Percentiles rank a stretch among this genome's conserved stretches.
Evolutionary conservation across 306 rosid species (phyloP).

Genomic region (Pueraria montana): DNA sequence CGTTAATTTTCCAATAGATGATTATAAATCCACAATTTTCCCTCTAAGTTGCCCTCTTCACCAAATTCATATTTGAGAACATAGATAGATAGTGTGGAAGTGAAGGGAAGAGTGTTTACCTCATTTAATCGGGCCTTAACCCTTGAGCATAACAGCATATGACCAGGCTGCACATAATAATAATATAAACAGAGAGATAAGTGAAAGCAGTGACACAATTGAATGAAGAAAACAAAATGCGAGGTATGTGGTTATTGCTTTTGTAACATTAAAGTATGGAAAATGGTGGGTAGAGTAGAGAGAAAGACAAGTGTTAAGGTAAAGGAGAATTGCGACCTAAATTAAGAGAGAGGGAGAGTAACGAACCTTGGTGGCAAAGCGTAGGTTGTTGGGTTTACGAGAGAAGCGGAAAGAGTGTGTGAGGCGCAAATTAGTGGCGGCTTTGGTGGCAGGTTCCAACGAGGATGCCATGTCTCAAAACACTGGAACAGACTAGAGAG

Average conservation of each 20-base stretch:
- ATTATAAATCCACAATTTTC: not conserved
- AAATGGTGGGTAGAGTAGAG: too few species aligned
- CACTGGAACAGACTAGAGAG: not conserved
- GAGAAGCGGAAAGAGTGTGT: constrained; percentile 58
- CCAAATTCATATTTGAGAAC: constrained; percentile 44
- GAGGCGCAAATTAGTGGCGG: constrained; percentile 49
- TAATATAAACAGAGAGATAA: not conserved
- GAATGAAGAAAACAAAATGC: not conserved
- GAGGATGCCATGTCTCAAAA: constrained; percentile 50
- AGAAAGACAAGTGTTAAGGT: too few species aligned
- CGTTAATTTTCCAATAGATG: not conserved
- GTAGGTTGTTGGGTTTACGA: constrained; percentile 57
- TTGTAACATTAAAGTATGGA: not conserved
- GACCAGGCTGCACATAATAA: constrained; percentile 54
- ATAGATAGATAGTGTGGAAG: constrained; percentile 14
- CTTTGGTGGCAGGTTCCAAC: constrained; percentile 50
- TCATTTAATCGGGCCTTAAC: constrained; percentile 66
- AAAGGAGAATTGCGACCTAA: not conserved
- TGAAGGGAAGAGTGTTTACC: constrained; percentile 53
- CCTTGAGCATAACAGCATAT: constrained; percentile 42
- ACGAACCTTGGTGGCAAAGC: constrained; percentile 61
- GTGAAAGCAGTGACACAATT: not conserved
- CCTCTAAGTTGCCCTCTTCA: not conserved
- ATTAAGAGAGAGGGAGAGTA: not conserved
- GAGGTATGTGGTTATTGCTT: not conserved